These are phyloP conservation scores for Cantharellus cinnabarinus DNA, from an alignment of 768 basidiomycete genomes.

Conservation along the genomic window DNA sequence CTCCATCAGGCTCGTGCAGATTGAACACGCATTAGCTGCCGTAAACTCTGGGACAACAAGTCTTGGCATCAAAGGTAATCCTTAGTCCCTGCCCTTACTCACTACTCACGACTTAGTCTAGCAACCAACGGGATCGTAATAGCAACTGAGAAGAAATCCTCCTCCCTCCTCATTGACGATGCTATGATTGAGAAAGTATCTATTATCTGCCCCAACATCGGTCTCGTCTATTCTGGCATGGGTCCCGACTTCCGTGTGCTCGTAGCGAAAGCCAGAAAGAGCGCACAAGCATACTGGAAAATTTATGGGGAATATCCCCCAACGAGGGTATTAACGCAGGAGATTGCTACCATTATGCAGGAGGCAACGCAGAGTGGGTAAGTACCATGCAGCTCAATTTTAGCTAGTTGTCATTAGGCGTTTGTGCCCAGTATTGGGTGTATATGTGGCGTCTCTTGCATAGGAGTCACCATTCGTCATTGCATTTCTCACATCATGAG, in stretches of 20 bases:
- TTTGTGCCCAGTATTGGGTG: too few relatives aligned
- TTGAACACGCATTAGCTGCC: slow-evolving; percentile 96
- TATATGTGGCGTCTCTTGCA: too few relatives aligned
- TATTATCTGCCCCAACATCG: slow-evolving; percentile 94
- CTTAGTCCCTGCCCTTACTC: background rate
- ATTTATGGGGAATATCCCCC: slow-evolving; percentile 97
- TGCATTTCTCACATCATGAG: too few relatives aligned
- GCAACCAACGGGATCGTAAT: slow-evolving; percentile 97
- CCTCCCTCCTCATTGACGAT: slow-evolving; percentile 94
- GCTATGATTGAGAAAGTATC: slow-evolving; percentile 96
- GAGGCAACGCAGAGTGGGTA: slow-evolving; percentile 97
- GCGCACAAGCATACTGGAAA: slow-evolving; percentile 98
- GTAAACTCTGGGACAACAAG: slow-evolving; percentile 91
- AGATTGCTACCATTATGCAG: slow-evolving; percentile 97
- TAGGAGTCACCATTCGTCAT: too few relatives aligned
- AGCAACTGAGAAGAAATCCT: slow-evolving; percentile 97
- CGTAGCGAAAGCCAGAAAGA: slow-evolving; percentile 86
- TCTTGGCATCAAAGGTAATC: slow-evolving; percentile 88
- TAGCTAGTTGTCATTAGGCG: background rate
- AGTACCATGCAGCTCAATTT: slow-evolving; percentile 13
- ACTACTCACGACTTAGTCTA: background rate
- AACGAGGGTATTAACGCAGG: slow-evolving; percentile 87
- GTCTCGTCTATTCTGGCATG: slow-evolving; percentile 99
- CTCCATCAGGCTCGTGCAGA: slow-evolving; percentile 60
- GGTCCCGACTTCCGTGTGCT: slow-evolving; percentile 95